Base-by-base conservation (phyloP, 1,139 yeast genomes). In the Tardiomyces digboiensis region DNA sequence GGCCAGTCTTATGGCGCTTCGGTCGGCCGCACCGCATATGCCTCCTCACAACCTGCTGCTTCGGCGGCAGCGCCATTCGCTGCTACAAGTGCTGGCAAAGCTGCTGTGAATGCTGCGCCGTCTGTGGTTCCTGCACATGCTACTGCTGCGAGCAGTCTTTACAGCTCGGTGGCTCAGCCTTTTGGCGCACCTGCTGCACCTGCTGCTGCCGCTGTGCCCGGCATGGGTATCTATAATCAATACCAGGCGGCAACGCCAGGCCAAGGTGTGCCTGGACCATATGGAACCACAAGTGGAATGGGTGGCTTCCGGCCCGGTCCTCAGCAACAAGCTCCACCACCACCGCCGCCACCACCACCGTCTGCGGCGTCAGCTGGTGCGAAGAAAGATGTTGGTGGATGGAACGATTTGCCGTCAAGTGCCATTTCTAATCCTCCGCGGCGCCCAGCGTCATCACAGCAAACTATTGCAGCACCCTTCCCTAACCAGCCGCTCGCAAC, bases 341-440 rank as follows among this genome's bases (percentile, higher is more conserved):
- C 46, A 21, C 33, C 42, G 21, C 46, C 26, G 44, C 49, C 39
- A 40, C 46, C 18, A 26, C 46, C 21, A 23, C 50, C 18, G 41
- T 29, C 43, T 18, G 39, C 41, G 19, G 43, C 46, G 20, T 39
- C 52, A 33, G 62, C 60, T 44, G 57, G 68, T 10, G 66, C 70
- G 41, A 75, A 71, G 54, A 76, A 73, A 56, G 82, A 82, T 40
- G 80, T 80, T 40, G 91, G 84, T 42, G 97, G 97, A 2, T 89
- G 97, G 97, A 89, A 89, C 59, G 97, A 89, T 62, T 70, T 89
- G 52, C 96, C 97, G 42, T 73, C 80, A n/a, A 71, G 76, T 21
- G 54, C 66, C 26, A 41, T 58, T 40, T 43, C 49, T 39, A 46
- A 52, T 37, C 22, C 72, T 26, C 65, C 77, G 13, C 72, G 76